phyloP scores from a whole-genome alignment of 2,329 filamentous ascomycete genomes.

The Sporothrix euskadiensis region DNA sequence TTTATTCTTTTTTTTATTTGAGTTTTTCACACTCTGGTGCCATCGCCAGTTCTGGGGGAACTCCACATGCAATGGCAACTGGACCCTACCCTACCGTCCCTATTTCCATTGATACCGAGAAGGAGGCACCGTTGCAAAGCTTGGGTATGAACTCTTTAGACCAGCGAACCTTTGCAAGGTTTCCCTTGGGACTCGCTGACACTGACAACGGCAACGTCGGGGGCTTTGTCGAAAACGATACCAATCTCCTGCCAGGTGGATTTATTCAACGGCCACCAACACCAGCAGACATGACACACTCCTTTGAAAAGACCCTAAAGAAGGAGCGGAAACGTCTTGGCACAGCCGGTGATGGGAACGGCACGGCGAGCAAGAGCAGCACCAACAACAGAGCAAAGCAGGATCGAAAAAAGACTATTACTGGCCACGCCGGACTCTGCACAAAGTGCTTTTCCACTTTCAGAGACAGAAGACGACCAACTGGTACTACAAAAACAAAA shows the following conservation, averaged over 20 bases:
- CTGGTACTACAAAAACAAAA: neutral
- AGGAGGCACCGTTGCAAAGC: neutral
- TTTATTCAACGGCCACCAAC: conserved; percentile 22
- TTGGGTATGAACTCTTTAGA: neutral
- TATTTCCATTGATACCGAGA: neutral
- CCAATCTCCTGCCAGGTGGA: neutral
- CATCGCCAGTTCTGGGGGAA: neutral
- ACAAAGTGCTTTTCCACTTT: neutral
- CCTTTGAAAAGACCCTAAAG: neutral
- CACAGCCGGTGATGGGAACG: neutral
- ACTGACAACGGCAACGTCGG: neutral
- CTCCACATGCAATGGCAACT: conserved; percentile 2
- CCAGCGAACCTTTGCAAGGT: neutral
- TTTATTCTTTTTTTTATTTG: neutral
- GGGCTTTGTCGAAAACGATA: neutral
- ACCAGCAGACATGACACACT: conserved; percentile 13
- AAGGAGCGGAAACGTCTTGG: neutral
- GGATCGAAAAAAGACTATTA: neutral
- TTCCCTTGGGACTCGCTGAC: neutral
- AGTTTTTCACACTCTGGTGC: neutral
- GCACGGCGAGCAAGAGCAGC: neutral
- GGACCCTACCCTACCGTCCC: neutral
- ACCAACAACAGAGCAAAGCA: neutral
- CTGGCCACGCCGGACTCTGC: neutral
- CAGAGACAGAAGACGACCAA: neutral